Evolutionary conservation across 345 rosid species (phyloP).

Genomic region (Pugionium cornutum): DNA sequence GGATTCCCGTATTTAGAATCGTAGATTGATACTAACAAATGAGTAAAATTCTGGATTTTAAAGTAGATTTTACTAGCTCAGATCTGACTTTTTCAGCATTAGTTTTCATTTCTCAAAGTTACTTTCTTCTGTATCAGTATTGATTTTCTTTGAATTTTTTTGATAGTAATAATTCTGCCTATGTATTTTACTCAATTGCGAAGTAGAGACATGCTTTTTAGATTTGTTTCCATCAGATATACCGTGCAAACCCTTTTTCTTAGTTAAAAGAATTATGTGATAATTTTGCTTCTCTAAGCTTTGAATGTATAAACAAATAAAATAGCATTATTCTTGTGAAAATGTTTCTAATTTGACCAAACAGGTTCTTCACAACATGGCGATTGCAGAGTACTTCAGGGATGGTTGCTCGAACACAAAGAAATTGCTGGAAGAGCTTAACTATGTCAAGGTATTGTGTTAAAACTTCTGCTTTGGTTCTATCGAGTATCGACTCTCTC

Average conservation of each 20-base stretch:
- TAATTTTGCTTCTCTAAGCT: too few relatives aligned
- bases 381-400: constrained; percentile 69
- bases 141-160: neutral
- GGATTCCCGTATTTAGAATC: neutral
- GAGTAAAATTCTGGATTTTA: neutral
- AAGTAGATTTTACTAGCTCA: constrained; percentile 12
- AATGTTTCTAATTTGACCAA: constrained; percentile 25
- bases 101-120: neutral
- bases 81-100: constrained; percentile 26
- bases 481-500: neutral
- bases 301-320: too few relatives aligned
- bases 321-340: too few relatives aligned
- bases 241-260: too few relatives aligned
- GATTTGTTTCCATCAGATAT: too few relatives aligned
- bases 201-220: constrained; percentile 1
- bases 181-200: neutral
- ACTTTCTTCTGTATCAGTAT: neutral
- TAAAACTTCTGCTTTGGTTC: neutral
- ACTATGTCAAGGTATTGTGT: constrained; percentile 62
- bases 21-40: constrained; percentile 6
- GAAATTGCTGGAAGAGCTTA: constrained; percentile 73
- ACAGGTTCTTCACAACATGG: constrained; percentile 92
- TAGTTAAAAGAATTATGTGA: too few relatives aligned
- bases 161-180: neutral
- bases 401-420: constrained; percentile 74